Conservation (phyloP, 2,329 filamentous ascomycete species). For the Neofusicoccum sp. region DNA sequence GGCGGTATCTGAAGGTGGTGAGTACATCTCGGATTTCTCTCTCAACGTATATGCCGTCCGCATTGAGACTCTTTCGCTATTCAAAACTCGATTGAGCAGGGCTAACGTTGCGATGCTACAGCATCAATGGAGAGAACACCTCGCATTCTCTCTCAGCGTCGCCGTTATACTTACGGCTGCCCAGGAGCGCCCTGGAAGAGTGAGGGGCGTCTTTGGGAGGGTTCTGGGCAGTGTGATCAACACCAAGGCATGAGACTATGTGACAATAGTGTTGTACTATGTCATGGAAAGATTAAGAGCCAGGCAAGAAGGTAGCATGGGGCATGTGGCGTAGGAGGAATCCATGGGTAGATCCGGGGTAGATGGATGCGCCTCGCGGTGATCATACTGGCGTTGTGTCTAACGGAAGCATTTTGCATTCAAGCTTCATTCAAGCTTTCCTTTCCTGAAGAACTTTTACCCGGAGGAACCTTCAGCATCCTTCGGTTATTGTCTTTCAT, state of each 20-base stretch:
- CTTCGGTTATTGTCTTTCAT: no score
- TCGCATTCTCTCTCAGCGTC: constrained; percentile 30
- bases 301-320: neutral
- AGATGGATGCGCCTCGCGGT: neutral
- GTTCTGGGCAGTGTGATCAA: constrained; percentile 23
- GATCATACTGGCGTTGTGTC: no score
- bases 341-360: neutral
- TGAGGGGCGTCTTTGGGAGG: constrained; percentile 32
- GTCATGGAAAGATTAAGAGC: neutral
- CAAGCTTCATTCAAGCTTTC: no score
- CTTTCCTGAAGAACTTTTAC: no score
- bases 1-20: constrained; percentile 54
- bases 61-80: neutral
- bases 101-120: neutral
- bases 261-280: neutral
- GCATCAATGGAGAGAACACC: constrained; percentile 32
- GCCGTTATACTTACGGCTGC: constrained; percentile 32
- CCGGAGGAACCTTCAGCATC: no score
- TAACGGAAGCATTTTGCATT: no score
- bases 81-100: neutral
- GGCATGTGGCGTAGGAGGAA: neutral
- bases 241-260: neutral
- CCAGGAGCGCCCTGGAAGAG: constrained; percentile 27
- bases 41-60: neutral
- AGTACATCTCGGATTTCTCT: constrained; percentile 16